phyloP scores from a whole-genome alignment of 169 alveolate species.

The Amoebophrya sp. region DNA sequence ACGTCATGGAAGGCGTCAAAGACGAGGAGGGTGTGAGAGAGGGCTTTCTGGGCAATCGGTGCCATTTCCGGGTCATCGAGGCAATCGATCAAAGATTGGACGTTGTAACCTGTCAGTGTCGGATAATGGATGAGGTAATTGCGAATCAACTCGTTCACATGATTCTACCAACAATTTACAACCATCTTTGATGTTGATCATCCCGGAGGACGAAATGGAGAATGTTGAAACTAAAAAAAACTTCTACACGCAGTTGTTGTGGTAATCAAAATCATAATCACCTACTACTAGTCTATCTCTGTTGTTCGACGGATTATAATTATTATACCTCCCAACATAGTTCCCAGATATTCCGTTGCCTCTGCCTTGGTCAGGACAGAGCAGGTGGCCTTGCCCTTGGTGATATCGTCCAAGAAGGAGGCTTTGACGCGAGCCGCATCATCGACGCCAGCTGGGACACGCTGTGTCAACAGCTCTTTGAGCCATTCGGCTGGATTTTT shows the following conservation, averaged over 20 bases:
- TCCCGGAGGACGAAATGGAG: no score
- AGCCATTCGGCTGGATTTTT: neutral
- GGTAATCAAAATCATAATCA: no score
- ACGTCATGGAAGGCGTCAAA: constrained; percentile 47
- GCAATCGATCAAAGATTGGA: neutral
- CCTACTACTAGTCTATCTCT: no score
- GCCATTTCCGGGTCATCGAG: neutral
- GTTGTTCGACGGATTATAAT: no score
- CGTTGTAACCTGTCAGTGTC: no score
- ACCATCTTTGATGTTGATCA: no score
- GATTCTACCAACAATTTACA: no score
- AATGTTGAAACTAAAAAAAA: no score
- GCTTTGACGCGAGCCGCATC: neutral
- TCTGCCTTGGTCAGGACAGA: neutral
- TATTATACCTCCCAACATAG: neutral
- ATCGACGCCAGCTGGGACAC: neutral
- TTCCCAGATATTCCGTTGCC: constrained; percentile 14
- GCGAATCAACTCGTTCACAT: no score
- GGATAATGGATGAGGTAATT: no score
- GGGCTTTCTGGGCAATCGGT: neutral
- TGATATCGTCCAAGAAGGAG: neutral
- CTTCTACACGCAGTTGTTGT: no score
- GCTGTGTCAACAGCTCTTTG: neutral
- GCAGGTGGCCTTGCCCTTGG: neutral
- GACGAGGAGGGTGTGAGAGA: constrained; percentile 32